Evolutionary conservation across 1,284 basidiomycete genomes (phyloP).

Genomic region (Sporisorium iseilematis-ciliati): DNA sequence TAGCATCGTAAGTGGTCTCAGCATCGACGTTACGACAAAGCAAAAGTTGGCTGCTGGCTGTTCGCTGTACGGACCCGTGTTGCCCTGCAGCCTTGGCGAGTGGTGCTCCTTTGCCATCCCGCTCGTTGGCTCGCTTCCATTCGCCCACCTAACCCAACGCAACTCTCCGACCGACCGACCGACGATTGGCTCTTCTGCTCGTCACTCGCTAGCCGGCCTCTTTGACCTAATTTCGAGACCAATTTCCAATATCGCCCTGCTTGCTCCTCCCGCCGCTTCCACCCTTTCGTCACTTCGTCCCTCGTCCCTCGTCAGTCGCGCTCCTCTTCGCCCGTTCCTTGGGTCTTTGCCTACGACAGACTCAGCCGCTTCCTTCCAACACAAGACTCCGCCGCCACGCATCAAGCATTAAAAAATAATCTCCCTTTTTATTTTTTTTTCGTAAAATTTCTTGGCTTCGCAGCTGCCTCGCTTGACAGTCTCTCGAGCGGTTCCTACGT

Average conservation of each 20-base stretch:
- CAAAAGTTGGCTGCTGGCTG: too few species aligned
- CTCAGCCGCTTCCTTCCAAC: constrained; percentile 2
- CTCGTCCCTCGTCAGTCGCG: background rate
- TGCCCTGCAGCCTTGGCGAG: background rate
- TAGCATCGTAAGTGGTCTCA: too few species aligned
- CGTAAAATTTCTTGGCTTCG: background rate
- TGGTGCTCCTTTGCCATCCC: background rate
- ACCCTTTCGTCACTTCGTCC: too few species aligned
- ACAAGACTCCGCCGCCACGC: constrained; percentile 9
- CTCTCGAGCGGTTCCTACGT: background rate
- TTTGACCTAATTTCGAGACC: background rate
- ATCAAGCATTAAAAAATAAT: background rate
- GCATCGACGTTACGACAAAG: too few species aligned
- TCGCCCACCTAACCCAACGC: constrained; percentile 1
- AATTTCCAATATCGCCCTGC: background rate
- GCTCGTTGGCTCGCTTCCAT: background rate
- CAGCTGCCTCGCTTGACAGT: background rate
- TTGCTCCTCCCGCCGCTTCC: background rate
- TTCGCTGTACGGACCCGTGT: too few species aligned
- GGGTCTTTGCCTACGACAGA: background rate
- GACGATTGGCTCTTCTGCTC: background rate
- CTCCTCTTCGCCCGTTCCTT: background rate
- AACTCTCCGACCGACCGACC: background rate
- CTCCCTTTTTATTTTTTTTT: background rate
- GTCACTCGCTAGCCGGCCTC: too few species aligned